Percentiles rank a stretch among this genome's conserved stretches.
Evolutionary conservation across 1,139 yeast genomes (phyloP).

Genomic region (Yamadazyma dendronema): DNA sequence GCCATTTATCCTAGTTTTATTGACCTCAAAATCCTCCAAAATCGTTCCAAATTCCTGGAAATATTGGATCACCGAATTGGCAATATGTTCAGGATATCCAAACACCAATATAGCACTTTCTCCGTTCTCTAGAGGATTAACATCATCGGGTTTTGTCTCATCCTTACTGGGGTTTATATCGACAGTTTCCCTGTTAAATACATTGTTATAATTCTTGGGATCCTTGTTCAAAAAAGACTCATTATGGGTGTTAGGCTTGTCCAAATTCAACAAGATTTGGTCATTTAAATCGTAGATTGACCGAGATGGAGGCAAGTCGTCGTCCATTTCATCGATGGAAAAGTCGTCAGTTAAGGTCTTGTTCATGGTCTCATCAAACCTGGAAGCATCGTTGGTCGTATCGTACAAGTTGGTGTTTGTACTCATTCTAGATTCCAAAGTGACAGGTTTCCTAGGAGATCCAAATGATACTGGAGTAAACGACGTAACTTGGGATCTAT

Average conservation of each 20-base stretch:
- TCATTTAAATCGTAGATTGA: conserved; percentile 60
- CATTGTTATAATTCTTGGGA: conserved; percentile 46
- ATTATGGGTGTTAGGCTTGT: conserved; percentile 24
- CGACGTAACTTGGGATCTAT: conserved; percentile 18
- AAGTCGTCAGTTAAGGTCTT: conserved; percentile 32
- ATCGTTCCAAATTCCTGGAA: conserved; percentile 81
- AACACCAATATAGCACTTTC: conserved; percentile 78
- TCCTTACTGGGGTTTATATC: conserved; percentile 3
- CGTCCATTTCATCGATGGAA: conserved; percentile 30
- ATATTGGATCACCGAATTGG: conserved; percentile 66
- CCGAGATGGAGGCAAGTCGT: conserved; percentile 60
- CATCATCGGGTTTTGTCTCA: conserved; percentile 7
- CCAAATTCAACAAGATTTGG: conserved; percentile 32
- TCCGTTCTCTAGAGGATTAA: conserved; percentile 26
- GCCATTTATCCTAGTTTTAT: conserved; percentile 20
- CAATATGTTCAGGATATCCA: conserved; percentile 81
- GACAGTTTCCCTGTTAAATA: conserved; percentile 34
- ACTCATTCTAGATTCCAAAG: conserved; percentile 18
- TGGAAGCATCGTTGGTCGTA: conserved; percentile 24
- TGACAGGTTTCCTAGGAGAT: conserved; percentile 22
- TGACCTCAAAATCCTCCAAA: conserved; percentile 66
- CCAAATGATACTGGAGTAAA: conserved; percentile 45
- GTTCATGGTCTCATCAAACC: conserved; percentile 31
- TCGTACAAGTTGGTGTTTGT: conserved; percentile 21
- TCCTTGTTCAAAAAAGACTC: conserved; percentile 44